Base-by-base conservation (phyloP, 768 basidiomycete species). In the Collybia sordida region DNA sequence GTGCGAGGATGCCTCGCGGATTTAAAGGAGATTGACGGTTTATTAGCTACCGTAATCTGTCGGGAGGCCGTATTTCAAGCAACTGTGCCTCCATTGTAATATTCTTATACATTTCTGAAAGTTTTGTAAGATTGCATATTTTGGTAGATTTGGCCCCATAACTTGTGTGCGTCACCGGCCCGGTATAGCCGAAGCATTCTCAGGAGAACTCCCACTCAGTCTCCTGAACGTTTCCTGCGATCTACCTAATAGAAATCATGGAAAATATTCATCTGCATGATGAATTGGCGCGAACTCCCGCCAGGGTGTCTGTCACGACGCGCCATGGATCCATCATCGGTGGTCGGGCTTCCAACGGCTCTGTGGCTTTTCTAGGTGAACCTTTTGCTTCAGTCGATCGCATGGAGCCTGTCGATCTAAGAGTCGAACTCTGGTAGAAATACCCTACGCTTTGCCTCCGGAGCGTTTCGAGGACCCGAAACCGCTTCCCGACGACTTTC, bases 371-470 rank as follows among this genome's bases (percentile, higher is more conserved):
- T 61, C 69, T 89, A 34, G 86, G 87, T 85, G 57, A 21, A 70
- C 60, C 18, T 18, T 9, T n/a, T 39, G 7, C 5, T 42, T 38
- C 46, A 38, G 11, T 34, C 12, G 21, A 9, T 12, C 12, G 18
- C 48, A 11, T n/a, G 1, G 27, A 1, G 27, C 11, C 12, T 9
- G 38, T 17, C 6, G 5, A n/a, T n/a, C n/a, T n/a, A n/a, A n/a
- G n/a, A 6, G 38, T 18, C 25, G 52, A 25, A 44, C 21, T 25
- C 36, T 22, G 24, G 27, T 49, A 90, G 87, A 91, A 69, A 70
- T 91, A 45, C 86, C 88, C 4, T 91, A 86, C 60, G 88, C 83
- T 2, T 63, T 86, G 14, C 80, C 85, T 23, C 85, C 86, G 0
- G 65, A 60, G 12, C 75, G 87, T 21, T 90, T 89, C 56, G 68